These are phyloP conservation scores for Nothophoma quercina DNA, from an alignment of 2,329 filamentous ascomycete species.

Conservation along the genomic window DNA sequence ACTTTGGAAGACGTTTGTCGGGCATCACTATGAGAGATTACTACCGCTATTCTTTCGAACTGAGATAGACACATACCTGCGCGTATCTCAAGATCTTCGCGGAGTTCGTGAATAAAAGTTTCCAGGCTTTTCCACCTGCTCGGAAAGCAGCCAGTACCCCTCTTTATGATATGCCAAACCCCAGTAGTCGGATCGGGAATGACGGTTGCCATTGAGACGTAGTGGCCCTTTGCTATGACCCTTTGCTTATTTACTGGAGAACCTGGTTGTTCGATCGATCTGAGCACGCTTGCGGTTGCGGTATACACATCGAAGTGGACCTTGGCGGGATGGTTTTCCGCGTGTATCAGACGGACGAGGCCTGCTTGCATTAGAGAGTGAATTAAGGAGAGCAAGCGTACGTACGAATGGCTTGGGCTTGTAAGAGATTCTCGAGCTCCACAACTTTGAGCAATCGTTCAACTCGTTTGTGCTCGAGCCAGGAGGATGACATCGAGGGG, in stretches of 20 bases:
- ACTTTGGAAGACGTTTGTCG: not conserved
- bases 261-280: no score
- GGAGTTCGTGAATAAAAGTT: not conserved
- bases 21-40: no score
- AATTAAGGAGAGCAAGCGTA: not conserved
- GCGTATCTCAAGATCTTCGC: not conserved
- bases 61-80: not conserved
- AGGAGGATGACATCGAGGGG: no score
- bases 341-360: not conserved
- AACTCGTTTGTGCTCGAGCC: not conserved
- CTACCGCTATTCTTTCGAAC: no score
- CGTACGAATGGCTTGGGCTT: conserved; percentile 1
- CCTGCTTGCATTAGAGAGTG: not conserved
- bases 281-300: no score
- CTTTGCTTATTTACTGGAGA: no score
- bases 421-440: not conserved
- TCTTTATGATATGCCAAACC: not conserved
- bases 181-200: not conserved
- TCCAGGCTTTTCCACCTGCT: not conserved
- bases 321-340: not conserved
- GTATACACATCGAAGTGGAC: not conserved
- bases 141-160: not conserved
- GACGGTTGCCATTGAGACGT: not conserved
- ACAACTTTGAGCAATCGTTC: not conserved
- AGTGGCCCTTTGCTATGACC: no score